Conservation (phyloP, 768 basidiomycete genomes). For the Lactifluus subvellereus region DNA sequence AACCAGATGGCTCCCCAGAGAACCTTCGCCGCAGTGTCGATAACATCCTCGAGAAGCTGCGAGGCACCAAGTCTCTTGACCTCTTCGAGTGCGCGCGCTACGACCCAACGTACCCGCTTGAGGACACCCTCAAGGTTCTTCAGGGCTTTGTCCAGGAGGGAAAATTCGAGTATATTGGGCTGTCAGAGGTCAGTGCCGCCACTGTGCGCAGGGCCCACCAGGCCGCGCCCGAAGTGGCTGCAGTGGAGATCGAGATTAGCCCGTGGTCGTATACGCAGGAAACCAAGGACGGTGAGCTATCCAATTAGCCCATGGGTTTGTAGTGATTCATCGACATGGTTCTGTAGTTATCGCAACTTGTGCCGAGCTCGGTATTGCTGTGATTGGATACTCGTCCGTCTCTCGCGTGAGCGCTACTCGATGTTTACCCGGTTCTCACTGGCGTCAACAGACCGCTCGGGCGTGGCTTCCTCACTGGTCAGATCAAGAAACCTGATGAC, state of each 20-base stretch:
- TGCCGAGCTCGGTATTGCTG: conserved; percentile 48
- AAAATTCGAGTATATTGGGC: conserved; percentile 52
- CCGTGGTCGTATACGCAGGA: conserved; percentile 53
- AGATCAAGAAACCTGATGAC: conserved; percentile 37
- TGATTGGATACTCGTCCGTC: conserved; percentile 54
- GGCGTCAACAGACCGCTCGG: conserved; percentile 42
- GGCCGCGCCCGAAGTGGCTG: conserved; percentile 46
- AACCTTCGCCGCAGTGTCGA: conserved; percentile 47
- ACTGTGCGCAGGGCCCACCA: conserved; percentile 42
- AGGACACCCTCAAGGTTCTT: conserved; percentile 42
- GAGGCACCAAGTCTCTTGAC: conserved; percentile 52
- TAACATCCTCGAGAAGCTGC: conserved; percentile 39
- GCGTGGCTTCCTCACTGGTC: conserved; percentile 47
- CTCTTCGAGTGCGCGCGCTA: conserved; percentile 51
- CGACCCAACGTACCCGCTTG: conserved; percentile 40
- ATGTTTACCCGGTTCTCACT: background rate
- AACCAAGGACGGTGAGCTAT: conserved; percentile 37
- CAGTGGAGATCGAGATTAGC: conserved; percentile 65
- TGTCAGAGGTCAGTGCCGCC: conserved; percentile 48
- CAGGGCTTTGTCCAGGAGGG: conserved; percentile 46
- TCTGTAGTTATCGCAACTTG: conserved; percentile 45
- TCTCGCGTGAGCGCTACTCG: background rate
- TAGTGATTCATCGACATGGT: background rate
- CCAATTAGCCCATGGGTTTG: background rate
- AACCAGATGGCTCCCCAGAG: conserved; percentile 33